phyloP scores from a whole-genome alignment of 495 filamentous ascomycete species.

The Aspergillus incahuasiensis region DNA sequence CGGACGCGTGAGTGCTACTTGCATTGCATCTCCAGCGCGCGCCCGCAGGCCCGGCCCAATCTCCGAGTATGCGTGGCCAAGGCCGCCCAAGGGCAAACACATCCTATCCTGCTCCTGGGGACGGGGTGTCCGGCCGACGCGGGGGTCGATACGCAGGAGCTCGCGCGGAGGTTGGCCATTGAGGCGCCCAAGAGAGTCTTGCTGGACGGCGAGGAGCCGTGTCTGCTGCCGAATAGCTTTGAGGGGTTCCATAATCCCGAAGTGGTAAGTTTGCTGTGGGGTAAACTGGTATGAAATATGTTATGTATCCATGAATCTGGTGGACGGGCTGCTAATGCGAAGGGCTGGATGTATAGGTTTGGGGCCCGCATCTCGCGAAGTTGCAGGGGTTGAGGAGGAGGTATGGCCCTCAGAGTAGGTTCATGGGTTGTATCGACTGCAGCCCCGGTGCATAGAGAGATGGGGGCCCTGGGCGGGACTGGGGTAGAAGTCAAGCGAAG shows the following conservation, averaged over 20 bases:
- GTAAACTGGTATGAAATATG: too few species aligned
- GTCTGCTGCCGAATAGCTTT: conserved; percentile 2
- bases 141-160: conserved; percentile 5
- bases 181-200: neutral
- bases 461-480: too few species aligned
- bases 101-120: conserved; percentile 3
- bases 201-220: neutral
- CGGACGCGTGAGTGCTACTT: too few species aligned
- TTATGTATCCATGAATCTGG: too few species aligned
- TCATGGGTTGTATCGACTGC: neutral
- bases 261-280: too few species aligned
- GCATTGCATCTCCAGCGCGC: too few species aligned
- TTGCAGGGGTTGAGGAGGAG: neutral
- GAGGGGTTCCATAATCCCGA: conserved; percentile 11
- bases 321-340: too few species aligned
- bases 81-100: conserved; percentile 10
- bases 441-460: too few species aligned
- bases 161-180: conserved; percentile 1
- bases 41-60: too few species aligned
- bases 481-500: too few species aligned
- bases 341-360: conserved; percentile 5
- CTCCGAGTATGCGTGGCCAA: conserved; percentile 8
- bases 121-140: conserved; percentile 11
- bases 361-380: neutral
- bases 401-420: conserved; percentile 6